Evolutionary conservation across 192 early-diverging fungal species (phyloP), one percentile per base, ranked within the genome.

Genomic region (Paraglomus brasilianum): DNA sequence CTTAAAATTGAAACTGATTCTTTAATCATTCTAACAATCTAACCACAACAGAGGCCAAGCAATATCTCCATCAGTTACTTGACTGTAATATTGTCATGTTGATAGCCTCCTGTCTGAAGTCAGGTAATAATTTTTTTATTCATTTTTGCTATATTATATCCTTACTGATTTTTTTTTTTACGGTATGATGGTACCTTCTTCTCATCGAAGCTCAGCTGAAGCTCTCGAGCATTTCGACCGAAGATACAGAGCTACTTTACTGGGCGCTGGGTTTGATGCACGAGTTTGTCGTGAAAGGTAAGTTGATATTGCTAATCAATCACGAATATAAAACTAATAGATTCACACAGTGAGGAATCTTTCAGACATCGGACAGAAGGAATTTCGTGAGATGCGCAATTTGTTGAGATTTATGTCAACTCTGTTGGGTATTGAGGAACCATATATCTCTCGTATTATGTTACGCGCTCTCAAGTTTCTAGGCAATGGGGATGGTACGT

Each of bases 221-320:
- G n/a, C n/a, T n/a, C n/a, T n/a, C n/a, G n/a, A n/a, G n/a, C n/a
- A n/a, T n/a, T n/a, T n/a, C n/a, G 44, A 36, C 67, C 86, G 90
- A 92, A 41, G 92, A 93, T 77, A 76, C 80, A 47, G 91, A 93
- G 57, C 80, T 93, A 2, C 87, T 87, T 6, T 89, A 86, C 55
- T 93, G 92, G 92, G 81, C 91, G 9, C 75, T 90, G 0, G 88
- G 88, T 47, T 71, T 93, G 2, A 84, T 93, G 75, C 90, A 93
- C 72, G 92, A 93, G 72, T 92, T 84, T 80, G 85, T 84, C 1
- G 71, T 84, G 44, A 86, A 84, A 77, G 85, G 83, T 84, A 73
- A 19, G 39, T 43, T n/a, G 15, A 21, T 13, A 19, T 36, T 43
- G 5, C 19, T 46, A 51, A 17, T 55, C 8, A 17, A 19, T 39